Percentiles rank a stretch among this genome's conserved stretches.
Conservation (phyloP, 495 filamentous ascomycete species). For the Letharia columbiana region DNA sequence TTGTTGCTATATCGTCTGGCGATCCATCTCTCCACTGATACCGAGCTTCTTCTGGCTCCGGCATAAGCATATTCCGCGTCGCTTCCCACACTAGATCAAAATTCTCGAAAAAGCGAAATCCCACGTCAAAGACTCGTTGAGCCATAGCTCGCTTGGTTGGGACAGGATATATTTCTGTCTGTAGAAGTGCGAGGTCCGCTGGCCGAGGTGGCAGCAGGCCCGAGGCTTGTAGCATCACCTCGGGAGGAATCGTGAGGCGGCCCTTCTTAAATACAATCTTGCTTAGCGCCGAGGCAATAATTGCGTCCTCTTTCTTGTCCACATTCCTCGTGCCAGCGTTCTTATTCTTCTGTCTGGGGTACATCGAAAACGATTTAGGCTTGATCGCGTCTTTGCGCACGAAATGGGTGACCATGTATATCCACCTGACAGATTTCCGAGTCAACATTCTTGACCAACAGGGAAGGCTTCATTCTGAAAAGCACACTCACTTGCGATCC, state of each 20-base stretch:
- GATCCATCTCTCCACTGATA: slow-evolving; percentile 15
- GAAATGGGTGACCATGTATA: slow-evolving; percentile 68
- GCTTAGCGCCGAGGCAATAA: slow-evolving; percentile 67
- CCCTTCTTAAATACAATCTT: slow-evolving; percentile 91
- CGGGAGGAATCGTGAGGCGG: slow-evolving; percentile 75
- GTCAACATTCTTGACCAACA: background rate
- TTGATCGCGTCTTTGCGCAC: slow-evolving; percentile 46
- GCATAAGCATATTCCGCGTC: slow-evolving; percentile 8
- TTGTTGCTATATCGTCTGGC: slow-evolving; percentile 15
- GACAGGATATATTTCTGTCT: slow-evolving; percentile 11
- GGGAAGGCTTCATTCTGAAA: background rate
- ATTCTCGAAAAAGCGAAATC: slow-evolving; percentile 16
- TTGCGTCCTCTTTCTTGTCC: slow-evolving; percentile 25
- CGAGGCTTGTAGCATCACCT: slow-evolving; percentile 59
- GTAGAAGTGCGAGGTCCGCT: slow-evolving; percentile 18
- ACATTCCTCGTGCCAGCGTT: slow-evolving; percentile 13
- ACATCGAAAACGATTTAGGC: slow-evolving; percentile 21
- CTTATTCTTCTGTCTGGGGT: slow-evolving; percentile 21
- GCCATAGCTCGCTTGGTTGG: slow-evolving; percentile 6
- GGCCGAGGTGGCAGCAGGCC: slow-evolving; percentile 56
- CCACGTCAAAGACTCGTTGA: slow-evolving; percentile 16
- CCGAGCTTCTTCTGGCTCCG: slow-evolving; percentile 10
- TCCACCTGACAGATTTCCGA: slow-evolving; percentile 38
- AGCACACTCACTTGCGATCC: slow-evolving; percentile 51
- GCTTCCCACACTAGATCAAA: slow-evolving; percentile 19